phyloP scores from a whole-genome alignment of 2,329 filamentous ascomycete genomes.

The Sarocladiaceae sp. region DNA sequence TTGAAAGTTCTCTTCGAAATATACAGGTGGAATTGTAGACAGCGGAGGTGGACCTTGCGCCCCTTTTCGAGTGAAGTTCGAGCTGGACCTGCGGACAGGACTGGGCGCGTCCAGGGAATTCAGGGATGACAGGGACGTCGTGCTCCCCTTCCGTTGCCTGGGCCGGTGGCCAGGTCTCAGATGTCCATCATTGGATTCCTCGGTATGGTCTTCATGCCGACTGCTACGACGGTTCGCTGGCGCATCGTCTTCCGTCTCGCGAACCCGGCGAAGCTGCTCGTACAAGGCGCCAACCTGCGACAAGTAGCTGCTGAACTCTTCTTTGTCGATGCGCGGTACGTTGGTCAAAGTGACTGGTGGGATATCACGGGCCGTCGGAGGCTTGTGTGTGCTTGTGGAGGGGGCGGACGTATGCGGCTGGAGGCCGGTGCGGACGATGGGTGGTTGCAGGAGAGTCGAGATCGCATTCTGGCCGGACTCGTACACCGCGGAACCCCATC shows the following conservation, averaged over 20 bases:
- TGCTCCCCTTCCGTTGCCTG: constrained; percentile 26
- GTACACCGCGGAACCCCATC: constrained; percentile 44
- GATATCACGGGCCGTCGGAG: constrained; percentile 82
- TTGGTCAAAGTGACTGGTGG: constrained; percentile 89
- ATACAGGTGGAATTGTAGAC: constrained; percentile 86
- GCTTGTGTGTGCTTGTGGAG: constrained; percentile 65
- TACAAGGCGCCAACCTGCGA: constrained; percentile 80
- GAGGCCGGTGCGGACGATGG: constrained; percentile 82
- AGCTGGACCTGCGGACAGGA: constrained; percentile 37
- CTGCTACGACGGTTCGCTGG: constrained; percentile 32
- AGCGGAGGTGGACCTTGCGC: constrained; percentile 73
- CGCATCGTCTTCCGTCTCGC: constrained; percentile 66
- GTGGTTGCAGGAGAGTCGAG: constrained; percentile 84
- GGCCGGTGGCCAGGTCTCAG: constrained; percentile 34
- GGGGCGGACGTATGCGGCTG: constrained; percentile 70
- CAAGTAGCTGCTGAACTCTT: constrained; percentile 79
- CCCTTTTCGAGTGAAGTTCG: constrained; percentile 48
- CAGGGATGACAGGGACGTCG: constrained; percentile 41
- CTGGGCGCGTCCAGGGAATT: constrained; percentile 42
- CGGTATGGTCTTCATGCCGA: constrained; percentile 36
- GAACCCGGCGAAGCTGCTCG: constrained; percentile 79
- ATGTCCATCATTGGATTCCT: constrained; percentile 34
- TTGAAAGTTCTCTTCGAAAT: constrained; percentile 92
- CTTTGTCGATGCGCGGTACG: constrained; percentile 70
- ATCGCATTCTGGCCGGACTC: constrained; percentile 92